Base-by-base conservation (phyloP, 805 yeast genomes). In the Kodamaea hsintzibuensis region DNA sequence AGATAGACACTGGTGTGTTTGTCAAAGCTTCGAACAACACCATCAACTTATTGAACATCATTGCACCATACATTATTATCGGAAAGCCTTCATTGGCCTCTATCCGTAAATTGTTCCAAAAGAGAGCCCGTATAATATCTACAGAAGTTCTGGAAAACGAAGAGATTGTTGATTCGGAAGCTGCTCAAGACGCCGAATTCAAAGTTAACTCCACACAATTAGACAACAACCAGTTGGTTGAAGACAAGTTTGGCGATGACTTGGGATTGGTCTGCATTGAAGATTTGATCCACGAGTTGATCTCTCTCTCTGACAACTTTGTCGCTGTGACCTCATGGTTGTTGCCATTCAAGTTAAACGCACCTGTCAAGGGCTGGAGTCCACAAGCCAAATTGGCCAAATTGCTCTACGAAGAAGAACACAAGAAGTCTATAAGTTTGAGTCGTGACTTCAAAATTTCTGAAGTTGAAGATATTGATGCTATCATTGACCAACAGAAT, bases 1-100 rank as follows among this genome's bases (percentile, higher is more conserved):
- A 81, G 51, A 67, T 78, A 33, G 82, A 89, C 69, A 80, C 85
- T 30, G 95, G 90, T 63, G 89, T 88, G 2, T 89, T 89, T 66
- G 77, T 88, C 60, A 86, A 84, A 67, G 72, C 81, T 53, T 86
- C 86, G 25, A 69, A 79, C 12, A 72, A 80, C n/a, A 79, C 85
- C 44, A 78, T 73, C 63, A 87, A 89, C 44, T 76, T 88, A 50
- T 73, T 89, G 64, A 86, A 83, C 65, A 71, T 89, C 57, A 78
- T 88, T 52, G 78, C 89, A 17, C 93, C 95, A 49, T 88, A 87
- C 65, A 77, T 88, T 49, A 86, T 87, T 49, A 76, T 85, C 58
- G 96, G 96, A 44, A 76, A 76, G 55, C 96, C 96, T 54, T 83
- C 90, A n/a, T 72, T 88, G 62, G 76, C 82, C 19, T 84, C 91